These are phyloP conservation scores for Acacia melanoxylon DNA, from an alignment of 306 rosid genomes.

Conservation along the genomic window DNA sequence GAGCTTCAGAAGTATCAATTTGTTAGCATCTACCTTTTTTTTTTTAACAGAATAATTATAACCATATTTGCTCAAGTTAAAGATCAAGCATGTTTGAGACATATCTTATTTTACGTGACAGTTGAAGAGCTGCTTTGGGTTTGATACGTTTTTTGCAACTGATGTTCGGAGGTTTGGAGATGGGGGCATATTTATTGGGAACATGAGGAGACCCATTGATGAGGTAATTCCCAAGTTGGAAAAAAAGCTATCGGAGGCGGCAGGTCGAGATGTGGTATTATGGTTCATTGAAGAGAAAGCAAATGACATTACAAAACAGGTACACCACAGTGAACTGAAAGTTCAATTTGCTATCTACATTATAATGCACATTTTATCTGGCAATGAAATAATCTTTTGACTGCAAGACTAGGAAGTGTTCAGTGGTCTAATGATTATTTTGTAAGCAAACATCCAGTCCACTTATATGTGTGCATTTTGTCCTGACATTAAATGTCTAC, in stretches of 20 bases:
- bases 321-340: conserved; percentile 23
- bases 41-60: not conserved
- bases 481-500: not conserved
- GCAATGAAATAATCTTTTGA: not conserved
- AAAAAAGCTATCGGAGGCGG: conserved; percentile 79
- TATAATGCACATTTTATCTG: not conserved
- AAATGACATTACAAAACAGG: conserved; percentile 84
- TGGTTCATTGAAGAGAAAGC: conserved; percentile 93
- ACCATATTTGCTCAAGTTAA: not conserved
- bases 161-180: conserved; percentile 96
- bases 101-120: conserved; percentile 34
- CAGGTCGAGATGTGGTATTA: conserved; percentile 74
- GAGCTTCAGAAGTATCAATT: not conserved
- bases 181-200: conserved; percentile 92
- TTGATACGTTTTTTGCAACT: conserved; percentile 81
- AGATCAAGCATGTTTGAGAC: not conserved
- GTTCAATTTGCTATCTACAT: not conserved
- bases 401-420: not conserved
- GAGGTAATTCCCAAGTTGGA: conserved; percentile 87
- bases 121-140: conserved; percentile 87
- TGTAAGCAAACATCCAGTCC: not conserved
- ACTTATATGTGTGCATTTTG: not conserved
- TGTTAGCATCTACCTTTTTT: not conserved
- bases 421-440: not conserved
- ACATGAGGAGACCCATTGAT: conserved; percentile 84